These are phyloP conservation scores for Crithidia fasciculata DNA, from an alignment of 208 protist genomes.

Conservation along the genomic window DNA sequence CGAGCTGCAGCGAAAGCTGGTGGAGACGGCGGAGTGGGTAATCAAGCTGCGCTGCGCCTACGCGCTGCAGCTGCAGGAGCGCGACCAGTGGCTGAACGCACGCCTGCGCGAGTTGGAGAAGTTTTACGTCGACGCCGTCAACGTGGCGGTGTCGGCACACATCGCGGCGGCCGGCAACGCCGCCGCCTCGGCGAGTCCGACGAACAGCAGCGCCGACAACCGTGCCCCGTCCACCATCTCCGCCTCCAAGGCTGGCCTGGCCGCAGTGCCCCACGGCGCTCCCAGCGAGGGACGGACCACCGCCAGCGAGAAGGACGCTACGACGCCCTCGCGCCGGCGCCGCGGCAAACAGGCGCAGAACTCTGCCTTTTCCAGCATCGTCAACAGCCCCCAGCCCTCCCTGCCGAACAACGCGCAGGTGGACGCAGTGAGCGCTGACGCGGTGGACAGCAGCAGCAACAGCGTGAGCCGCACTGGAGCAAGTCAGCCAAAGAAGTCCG, in stretches of 20 bases:
- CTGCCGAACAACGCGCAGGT: slow-evolving; percentile 15
- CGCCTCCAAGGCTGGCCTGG: neutral
- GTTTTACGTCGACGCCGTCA: slow-evolving; percentile 7
- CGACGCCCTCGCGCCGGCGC: neutral
- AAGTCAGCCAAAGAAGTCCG: slow-evolving; percentile 14
- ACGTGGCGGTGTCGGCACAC: neutral
- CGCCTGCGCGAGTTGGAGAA: slow-evolving; percentile 49
- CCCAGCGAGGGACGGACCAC: neutral
- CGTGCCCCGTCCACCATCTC: slow-evolving; percentile 16
- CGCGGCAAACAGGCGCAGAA: neutral
- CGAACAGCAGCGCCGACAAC: slow-evolving; percentile 9
- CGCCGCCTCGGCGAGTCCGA: neutral
- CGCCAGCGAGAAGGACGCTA: slow-evolving; percentile 5
- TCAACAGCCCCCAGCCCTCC: slow-evolving; percentile 16
- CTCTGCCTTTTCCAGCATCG: neutral
- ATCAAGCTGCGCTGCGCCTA: slow-evolving; percentile 55
- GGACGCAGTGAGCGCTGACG: neutral
- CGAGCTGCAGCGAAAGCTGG: slow-evolving; percentile 56
- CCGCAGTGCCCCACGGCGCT: neutral
- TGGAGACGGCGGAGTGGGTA: slow-evolving; percentile 70
- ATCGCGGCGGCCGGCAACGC: neutral
- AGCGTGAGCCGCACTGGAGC: neutral
- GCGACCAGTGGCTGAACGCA: slow-evolving; percentile 46
- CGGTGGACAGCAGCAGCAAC: slow-evolving; percentile 2
- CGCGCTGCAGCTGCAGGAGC: slow-evolving; percentile 55